phyloP scores from a whole-genome alignment of 2,329 filamentous ascomycete species.

The Tolypocladium capitatum region DNA sequence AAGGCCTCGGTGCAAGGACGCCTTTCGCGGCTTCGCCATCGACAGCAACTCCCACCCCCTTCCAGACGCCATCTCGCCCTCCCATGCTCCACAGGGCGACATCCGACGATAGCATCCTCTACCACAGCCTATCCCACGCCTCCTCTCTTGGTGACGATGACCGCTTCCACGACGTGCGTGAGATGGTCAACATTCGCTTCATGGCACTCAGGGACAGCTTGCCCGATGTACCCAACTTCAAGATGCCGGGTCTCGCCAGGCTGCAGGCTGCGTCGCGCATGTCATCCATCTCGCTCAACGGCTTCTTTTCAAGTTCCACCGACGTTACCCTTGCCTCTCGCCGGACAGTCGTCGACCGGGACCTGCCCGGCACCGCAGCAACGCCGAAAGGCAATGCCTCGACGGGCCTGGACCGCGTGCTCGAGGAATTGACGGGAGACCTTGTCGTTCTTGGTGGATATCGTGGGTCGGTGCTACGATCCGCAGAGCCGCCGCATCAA shows the following conservation, averaged over 20 bases:
- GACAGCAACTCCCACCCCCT: not conserved
- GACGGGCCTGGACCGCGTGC: conserved; percentile 34
- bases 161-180: conserved; percentile 65
- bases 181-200: conserved; percentile 76
- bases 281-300: conserved; percentile 19
- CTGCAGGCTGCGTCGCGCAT: conserved; percentile 23
- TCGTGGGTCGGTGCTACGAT: conserved; percentile 77
- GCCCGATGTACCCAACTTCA: conserved; percentile 66
- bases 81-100: conserved; percentile 19
- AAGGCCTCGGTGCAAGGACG: not conserved
- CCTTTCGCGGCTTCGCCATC: not conserved
- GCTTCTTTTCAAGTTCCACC: conserved; percentile 14
- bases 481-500: conserved; percentile 67
- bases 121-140: conserved; percentile 60
- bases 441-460: conserved; percentile 84
- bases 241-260: conserved; percentile 49
- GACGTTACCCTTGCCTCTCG: conserved; percentile 12
- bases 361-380: not conserved
- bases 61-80: conserved; percentile 7
- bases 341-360: conserved; percentile 9
- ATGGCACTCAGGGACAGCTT: conserved; percentile 85
- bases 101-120: conserved; percentile 62
- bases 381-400: conserved; percentile 4
- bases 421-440: conserved; percentile 67
- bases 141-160: conserved; percentile 78